A percentile compares a stretch with the other conserved stretches of the same genome.
Evolutionary conservation across 345 rosid species (phyloP).

Genomic region (Laguncularia racemosa): DNA sequence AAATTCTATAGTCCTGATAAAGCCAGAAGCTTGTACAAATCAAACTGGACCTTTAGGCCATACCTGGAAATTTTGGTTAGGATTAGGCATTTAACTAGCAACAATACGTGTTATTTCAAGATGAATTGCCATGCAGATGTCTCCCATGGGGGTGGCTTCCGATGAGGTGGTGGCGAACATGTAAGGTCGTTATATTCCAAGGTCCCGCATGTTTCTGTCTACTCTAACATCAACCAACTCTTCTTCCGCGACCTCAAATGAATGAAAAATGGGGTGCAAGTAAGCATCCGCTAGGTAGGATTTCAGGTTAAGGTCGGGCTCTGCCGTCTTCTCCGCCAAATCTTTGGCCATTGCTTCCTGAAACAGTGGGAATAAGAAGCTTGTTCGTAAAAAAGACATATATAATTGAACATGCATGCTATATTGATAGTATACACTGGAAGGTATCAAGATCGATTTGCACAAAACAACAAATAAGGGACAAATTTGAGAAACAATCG

Average conservation of each 20-base stretch:
- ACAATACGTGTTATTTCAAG: too few species aligned
- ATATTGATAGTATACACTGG: too few species aligned
- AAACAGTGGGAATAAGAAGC: slow-evolving; percentile 4
- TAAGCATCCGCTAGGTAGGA: slow-evolving; percentile 84
- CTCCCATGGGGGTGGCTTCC: neutral
- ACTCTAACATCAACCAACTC: slow-evolving; percentile 40
- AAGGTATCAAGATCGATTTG: too few species aligned
- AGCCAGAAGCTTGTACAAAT: too few species aligned
- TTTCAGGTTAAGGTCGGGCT: slow-evolving; percentile 48
- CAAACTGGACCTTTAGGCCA: too few species aligned
- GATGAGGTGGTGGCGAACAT: neutral
- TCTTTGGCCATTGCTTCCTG: slow-evolving; percentile 98
- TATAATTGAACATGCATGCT: too few species aligned
- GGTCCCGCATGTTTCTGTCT: slow-evolving; percentile 13
- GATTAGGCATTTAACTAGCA: too few species aligned
- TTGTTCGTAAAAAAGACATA: neutral
- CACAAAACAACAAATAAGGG: too few species aligned
- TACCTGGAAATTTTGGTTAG: too few species aligned
- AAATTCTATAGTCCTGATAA: too few species aligned
- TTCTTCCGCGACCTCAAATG: slow-evolving; percentile 52
- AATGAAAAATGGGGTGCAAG: slow-evolving; percentile 82
- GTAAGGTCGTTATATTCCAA: neutral
- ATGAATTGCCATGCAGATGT: too few species aligned
- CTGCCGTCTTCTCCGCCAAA: slow-evolving; percentile 41
- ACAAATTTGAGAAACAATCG: too few species aligned